Evolutionary conservation across 176 grass and related monocot species (phyloP), one percentile per base, ranked within the genome.

Genomic region (Musa acuminata): DNA sequence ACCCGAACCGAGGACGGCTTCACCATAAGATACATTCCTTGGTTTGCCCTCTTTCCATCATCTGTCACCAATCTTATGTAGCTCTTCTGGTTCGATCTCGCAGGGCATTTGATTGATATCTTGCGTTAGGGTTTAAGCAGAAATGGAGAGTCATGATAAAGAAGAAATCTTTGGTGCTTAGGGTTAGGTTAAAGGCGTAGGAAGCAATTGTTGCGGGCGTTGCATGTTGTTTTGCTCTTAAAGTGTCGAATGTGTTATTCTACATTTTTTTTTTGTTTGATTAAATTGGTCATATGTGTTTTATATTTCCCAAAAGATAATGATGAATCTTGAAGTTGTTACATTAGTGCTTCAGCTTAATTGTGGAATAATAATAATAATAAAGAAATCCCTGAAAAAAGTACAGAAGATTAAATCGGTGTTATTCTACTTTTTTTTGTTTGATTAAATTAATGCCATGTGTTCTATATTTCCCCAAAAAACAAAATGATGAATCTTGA

Each of bases 1-100:
- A 89, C 88, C 0, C 85, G 90, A 43, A 17, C 89, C 62, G 90
- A 96, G 64, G 83, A 85, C 19, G 95, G 84, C 1, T 80, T 82
- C 43, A 43, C 84, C 54, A 80, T 99, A 55, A 94, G 81, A 81
- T 99, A 94, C 70, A 82, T 99, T 59, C 91, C 95, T 49, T 99
- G 95, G 90, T 98, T 77, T 67, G 82, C 20, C 73, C 24, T 4
- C 67, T 52, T 51, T 63, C 75, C 4, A 12, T 25, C 11, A 1
- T 14, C 11, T 76, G 24, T 20, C 22, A 6, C n/a, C 24, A 48
- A 1, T 27, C 49, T 26, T 66, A 9, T 2, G 19, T 1, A 70
- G 51, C 8, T 29, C 10, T 54, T 57, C 11, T 74, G 55, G 9
- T 14, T 57, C 10, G 71, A 73, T 11, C 13, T 73, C 25, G 52